Base-by-base conservation (phyloP, 2,329 filamentous ascomycete species). In the Raffaelea ambrosiae region DNA sequence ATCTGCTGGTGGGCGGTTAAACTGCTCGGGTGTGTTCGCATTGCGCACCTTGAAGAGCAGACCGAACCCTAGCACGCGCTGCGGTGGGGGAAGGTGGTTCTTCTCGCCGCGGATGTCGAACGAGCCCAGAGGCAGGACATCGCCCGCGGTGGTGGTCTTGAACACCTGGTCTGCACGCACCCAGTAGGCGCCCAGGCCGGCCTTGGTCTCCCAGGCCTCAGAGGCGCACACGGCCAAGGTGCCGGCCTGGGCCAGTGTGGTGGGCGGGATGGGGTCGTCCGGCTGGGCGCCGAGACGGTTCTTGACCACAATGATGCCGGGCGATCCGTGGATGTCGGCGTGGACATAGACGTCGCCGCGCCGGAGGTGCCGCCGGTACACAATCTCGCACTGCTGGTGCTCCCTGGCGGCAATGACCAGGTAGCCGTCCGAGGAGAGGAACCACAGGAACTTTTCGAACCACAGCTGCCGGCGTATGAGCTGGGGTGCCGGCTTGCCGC, bases 391-490 rank as follows among this genome's bases (percentile, higher is more conserved):
- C 62, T 98, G 93, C 57, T 88, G 84, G 2, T 83, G 77, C 67
- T 98, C 93, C 52, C 88, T 88, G 16, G 89, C 91, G 40, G 83
- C 91, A 16, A 98, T 75, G 1, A 97, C 86, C 5, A 98, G 75
- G 62, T 97, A 96, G 4, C 91, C 90, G 60, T 98, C 93, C 0
- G 89, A 94, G 1, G 90, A 96, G 56, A 97, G 79, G 67, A 98
- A 98, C 76, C 88, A 97, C 23, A 83, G 72, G 58, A 95, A 98
- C 65, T 98, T 98, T 60, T 98, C 93, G 56, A 96, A 98, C 93
- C 93, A 98, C 58, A 90, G 78, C 55, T 83, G 84, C 59, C 83
- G 85, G 48, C 93, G 79, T 9, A 95, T 84, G 0, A 86, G 88
- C 41, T 90, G 82, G 2, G 94, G 71, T 18, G 35, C n/a, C 11